Evolutionary conservation across 139 green algal genomes (phyloP).

Genomic region (Micractinium conductrix): DNA sequence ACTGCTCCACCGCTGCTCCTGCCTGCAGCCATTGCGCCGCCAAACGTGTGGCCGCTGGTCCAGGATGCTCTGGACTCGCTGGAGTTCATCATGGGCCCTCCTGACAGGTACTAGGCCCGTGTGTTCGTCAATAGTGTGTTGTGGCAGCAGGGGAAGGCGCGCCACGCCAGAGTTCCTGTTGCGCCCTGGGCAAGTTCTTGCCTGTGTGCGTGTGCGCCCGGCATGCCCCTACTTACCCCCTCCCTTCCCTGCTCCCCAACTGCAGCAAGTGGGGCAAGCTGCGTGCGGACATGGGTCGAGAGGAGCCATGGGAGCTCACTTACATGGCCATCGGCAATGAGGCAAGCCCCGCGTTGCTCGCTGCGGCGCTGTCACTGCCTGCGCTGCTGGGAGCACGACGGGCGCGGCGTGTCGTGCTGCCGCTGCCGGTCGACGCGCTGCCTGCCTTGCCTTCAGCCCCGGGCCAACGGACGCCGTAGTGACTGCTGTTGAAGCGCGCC

Average conservation of each 20-base stretch:
- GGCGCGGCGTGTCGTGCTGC: too few species aligned
- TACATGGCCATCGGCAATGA: constrained; percentile 80
- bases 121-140: neutral
- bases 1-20: neutral
- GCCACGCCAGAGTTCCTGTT: neutral
- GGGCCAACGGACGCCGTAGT: too few species aligned
- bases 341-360: constrained; percentile 29
- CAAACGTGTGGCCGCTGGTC: constrained; percentile 32
- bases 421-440: too few species aligned
- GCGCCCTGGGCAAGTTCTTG: neutral
- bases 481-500: too few species aligned
- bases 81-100: constrained; percentile 61
- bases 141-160: neutral
- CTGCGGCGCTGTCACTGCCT: too few species aligned
- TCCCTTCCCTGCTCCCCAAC: neutral
- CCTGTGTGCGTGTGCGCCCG: neutral
- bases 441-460: too few species aligned
- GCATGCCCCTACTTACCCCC: neutral
- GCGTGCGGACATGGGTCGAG: constrained; percentile 66
- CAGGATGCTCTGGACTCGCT: constrained; percentile 68
- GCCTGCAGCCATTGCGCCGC: neutral
- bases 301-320: constrained; percentile 64
- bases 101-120: neutral
- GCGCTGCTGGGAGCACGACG: too few species aligned
- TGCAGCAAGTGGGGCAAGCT: constrained; percentile 58